These are phyloP conservation scores for Eucalyptus polyanthemos DNA, from an alignment of 345 rosid species.

Conservation along the genomic window DNA sequence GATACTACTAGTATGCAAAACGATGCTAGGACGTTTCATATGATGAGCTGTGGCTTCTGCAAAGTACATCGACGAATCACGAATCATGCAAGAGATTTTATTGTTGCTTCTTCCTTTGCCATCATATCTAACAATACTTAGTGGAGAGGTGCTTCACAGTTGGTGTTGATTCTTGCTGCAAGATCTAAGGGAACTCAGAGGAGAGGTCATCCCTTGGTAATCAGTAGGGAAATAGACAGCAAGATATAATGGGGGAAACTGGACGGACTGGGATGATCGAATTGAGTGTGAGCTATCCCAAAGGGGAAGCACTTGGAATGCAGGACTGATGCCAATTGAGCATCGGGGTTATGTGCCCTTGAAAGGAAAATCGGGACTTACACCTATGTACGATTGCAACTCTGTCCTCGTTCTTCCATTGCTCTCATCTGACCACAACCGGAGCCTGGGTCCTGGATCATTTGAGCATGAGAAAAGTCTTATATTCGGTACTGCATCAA, in stretches of 20 bases:
- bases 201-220: background rate
- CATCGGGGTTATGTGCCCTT: too few species aligned
- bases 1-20: background rate
- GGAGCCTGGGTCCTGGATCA: background rate
- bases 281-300: background rate
- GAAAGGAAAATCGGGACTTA: accelerated
- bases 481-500: background rate
- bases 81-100: background rate
- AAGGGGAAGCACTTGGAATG: background rate
- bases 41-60: background rate
- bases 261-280: background rate
- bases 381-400: accelerated
- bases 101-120: background rate
- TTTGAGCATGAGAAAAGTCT: background rate
- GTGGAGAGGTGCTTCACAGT: background rate
- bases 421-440: too few species aligned
- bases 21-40: background rate
- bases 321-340: background rate
- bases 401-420: too few species aligned
- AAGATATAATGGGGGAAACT: background rate
- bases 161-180: background rate
- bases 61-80: background rate
- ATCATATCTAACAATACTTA: background rate
- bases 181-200: background rate
- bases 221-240: background rate